These are phyloP conservation scores for Lipomyces sp. DNA, from an alignment of 805 yeast species.

Conservation along the genomic window DNA sequence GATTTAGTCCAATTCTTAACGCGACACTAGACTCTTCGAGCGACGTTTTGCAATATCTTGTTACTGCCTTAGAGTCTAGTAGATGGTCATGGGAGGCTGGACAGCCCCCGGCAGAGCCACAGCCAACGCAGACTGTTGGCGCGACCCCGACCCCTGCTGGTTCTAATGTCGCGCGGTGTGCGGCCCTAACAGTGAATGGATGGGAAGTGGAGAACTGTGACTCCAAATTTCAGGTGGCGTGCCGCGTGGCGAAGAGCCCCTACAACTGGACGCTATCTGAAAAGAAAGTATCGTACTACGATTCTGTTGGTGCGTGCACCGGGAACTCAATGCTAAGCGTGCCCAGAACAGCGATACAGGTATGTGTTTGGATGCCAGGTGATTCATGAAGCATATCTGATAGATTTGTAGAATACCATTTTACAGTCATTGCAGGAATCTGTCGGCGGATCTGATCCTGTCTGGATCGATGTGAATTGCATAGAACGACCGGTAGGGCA, in stretches of 20 bases:
- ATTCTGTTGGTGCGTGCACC: conserved; percentile 29
- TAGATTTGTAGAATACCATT: conserved; percentile 15
- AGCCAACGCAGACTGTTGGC: conserved; percentile 24
- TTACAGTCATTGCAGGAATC: conserved; percentile 19
- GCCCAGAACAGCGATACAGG: conserved; percentile 35
- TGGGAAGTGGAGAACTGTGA: conserved; percentile 76
- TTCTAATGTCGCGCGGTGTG: conserved; percentile 54
- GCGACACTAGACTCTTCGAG: conserved; percentile 40
- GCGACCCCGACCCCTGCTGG: conserved; percentile 17
- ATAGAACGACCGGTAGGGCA: conserved; percentile 21
- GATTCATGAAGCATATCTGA: not conserved
- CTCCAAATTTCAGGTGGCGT: conserved; percentile 56
- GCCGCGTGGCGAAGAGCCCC: conserved; percentile 53
- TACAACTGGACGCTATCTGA: conserved; percentile 44
- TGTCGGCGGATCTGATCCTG: conserved; percentile 16
- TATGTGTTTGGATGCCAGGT: not conserved
- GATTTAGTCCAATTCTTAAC: conserved; percentile 68
- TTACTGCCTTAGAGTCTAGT: conserved; percentile 38
- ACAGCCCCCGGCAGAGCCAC: conserved; percentile 53
- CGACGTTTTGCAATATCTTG: conserved; percentile 37
- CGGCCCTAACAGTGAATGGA: conserved; percentile 51
- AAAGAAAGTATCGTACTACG: conserved; percentile 47
- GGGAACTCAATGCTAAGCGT: conserved; percentile 27
- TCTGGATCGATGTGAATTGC: conserved; percentile 34
- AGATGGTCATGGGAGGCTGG: conserved; percentile 78